Percentiles rank a stretch among this genome's conserved stretches.
Evolutionary conservation across 331 rosid genomes (phyloP).

Genomic region (Malus hybrid): DNA sequence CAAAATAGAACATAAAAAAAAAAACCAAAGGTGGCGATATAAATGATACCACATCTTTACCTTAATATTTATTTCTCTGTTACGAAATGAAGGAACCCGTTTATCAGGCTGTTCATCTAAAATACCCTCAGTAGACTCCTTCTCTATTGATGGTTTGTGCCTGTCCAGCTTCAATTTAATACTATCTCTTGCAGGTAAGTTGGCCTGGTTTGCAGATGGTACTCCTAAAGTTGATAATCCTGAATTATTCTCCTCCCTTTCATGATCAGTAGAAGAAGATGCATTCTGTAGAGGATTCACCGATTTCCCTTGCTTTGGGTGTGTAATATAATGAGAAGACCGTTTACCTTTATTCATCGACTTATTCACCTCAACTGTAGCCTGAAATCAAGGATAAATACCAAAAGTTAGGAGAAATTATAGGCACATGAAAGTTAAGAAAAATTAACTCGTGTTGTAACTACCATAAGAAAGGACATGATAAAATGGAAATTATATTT

Average conservation of each 20-base stretch:
- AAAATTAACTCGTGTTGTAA: not conserved
- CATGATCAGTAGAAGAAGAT: slow-evolving; percentile 36
- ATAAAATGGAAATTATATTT: too few relatives aligned
- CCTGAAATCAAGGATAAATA: slow-evolving; percentile 34
- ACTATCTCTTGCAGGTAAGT: slow-evolving; percentile 37
- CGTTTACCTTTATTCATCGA: slow-evolving; percentile 58
- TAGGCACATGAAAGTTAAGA: not conserved
- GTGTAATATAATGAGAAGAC: slow-evolving; percentile 42
- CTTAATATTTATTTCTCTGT: slow-evolving; percentile 34
- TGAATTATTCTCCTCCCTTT: slow-evolving; percentile 41
- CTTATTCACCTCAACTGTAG: slow-evolving; percentile 47
- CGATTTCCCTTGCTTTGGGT: slow-evolving; percentile 42
- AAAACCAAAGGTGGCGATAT: slow-evolving; percentile 3
- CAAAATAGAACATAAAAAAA: slow-evolving; percentile 2
- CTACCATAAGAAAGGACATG: not conserved
- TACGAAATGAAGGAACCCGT: slow-evolving; percentile 20
- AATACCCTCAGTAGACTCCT: slow-evolving; percentile 32
- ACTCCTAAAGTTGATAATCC: slow-evolving; percentile 32
- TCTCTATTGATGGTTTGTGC: slow-evolving; percentile 44
- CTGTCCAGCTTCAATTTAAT: slow-evolving; percentile 52
- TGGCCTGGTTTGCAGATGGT: slow-evolving; percentile 37
- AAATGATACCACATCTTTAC: slow-evolving; percentile 31
- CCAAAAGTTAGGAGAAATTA: slow-evolving; percentile 10
- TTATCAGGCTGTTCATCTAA: slow-evolving; percentile 33
- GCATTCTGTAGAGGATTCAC: slow-evolving; percentile 35